Evolutionary conservation across 2,329 filamentous ascomycete species (phyloP).

Genomic region (Cytospora piceicola): DNA sequence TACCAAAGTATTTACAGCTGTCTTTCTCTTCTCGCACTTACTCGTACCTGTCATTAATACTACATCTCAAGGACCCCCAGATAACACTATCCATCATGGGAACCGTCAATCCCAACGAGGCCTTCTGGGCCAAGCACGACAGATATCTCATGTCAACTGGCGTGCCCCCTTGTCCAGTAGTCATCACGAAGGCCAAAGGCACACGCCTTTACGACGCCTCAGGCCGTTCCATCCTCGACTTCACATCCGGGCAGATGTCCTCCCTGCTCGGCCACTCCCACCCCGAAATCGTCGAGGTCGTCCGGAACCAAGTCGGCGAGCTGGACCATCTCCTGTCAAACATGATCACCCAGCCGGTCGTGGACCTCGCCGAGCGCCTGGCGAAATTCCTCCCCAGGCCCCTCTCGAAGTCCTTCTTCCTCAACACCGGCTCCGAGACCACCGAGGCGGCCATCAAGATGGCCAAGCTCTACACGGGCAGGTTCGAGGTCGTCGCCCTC

Average conservation of each 20-base stretch:
- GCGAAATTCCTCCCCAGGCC: constrained; percentile 49
- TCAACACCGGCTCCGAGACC: constrained; percentile 59
- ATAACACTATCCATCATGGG: constrained; percentile 23
- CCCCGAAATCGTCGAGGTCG: constrained; percentile 58
- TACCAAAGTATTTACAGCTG: neutral
- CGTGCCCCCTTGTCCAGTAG: constrained; percentile 42
- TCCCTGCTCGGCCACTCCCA: constrained; percentile 61
- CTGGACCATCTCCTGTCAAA: constrained; percentile 62
- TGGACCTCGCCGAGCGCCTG: constrained; percentile 55
- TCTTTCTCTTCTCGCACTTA: neutral
- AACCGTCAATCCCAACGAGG: constrained; percentile 22
- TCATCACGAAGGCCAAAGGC: constrained; percentile 51
- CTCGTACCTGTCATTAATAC: neutral
- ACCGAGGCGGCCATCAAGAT: constrained; percentile 66
- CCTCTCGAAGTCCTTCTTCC: constrained; percentile 59
- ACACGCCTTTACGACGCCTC: constrained; percentile 49
- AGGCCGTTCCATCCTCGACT: constrained; percentile 56
- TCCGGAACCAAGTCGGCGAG: constrained; percentile 49
- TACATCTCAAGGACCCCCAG: neutral
- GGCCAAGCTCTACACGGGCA: constrained; percentile 65
- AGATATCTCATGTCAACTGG: constrained; percentile 49
- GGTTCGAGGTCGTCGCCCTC: constrained; percentile 66
- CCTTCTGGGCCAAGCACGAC: constrained; percentile 43
- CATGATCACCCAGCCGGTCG: constrained; percentile 60
- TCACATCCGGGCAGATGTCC: constrained; percentile 63